Conservation (phyloP, 2,329 filamentous ascomycete genomes). For the Nemania sp. region DNA sequence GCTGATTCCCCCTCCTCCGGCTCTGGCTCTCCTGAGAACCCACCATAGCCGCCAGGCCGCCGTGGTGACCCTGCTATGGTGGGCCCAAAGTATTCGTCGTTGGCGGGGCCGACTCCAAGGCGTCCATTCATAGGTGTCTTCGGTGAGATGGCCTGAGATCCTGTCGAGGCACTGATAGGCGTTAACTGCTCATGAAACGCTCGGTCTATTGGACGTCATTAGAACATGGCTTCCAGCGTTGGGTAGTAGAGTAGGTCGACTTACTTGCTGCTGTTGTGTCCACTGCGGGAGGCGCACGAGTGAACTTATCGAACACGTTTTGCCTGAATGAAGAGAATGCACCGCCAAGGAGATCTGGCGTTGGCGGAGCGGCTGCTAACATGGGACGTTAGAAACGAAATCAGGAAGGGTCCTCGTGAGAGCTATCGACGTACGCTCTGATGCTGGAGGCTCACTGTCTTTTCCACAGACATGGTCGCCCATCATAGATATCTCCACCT, state of each 20-base stretch:
- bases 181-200: conserved; percentile 65
- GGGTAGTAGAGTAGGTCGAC: conserved; percentile 35
- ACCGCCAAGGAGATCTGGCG: conserved; percentile 42
- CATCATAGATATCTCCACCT: conserved; percentile 85
- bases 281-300: conserved; percentile 56
- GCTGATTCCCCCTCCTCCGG: conserved; percentile 46
- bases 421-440: conserved; percentile 47
- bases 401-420: background rate
- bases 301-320: conserved; percentile 47
- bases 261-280: conserved; percentile 63
- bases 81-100: conserved; percentile 53
- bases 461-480: conserved; percentile 77
- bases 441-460: conserved; percentile 43
- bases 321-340: conserved; percentile 45
- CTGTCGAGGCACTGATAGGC: conserved; percentile 64
- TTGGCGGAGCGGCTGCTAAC: conserved; percentile 30
- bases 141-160: conserved; percentile 67
- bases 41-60: conserved; percentile 56
- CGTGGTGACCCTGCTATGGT: conserved; percentile 51
- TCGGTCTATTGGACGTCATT: conserved; percentile 51
- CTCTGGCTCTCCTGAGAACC: conserved; percentile 47
- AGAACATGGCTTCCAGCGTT: conserved; percentile 34
- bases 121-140: conserved; percentile 56
- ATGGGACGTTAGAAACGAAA: conserved; percentile 29
- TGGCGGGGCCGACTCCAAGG: conserved; percentile 48